These are phyloP conservation scores for Jackrogersella minutella DNA, from an alignment of 495 filamentous ascomycete species.

Conservation along the genomic window DNA sequence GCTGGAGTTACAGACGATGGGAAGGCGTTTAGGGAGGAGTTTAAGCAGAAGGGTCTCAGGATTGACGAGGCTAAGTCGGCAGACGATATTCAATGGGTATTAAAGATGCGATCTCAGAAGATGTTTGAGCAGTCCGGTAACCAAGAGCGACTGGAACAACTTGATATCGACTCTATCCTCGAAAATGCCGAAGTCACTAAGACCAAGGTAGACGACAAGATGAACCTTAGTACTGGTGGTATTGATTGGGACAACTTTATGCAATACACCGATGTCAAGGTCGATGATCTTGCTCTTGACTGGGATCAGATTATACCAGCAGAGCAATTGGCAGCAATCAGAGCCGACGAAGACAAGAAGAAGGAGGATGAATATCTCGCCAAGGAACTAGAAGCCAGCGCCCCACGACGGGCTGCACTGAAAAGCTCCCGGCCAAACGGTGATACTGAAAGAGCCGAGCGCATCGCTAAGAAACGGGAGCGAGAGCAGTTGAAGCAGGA, in stretches of 20 bases:
- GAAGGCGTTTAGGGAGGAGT: conserved; percentile 70
- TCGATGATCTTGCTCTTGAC: conserved; percentile 78
- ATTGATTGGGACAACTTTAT: conserved; percentile 96
- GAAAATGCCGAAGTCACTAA: conserved; percentile 95
- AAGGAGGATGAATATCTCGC: conserved; percentile 83
- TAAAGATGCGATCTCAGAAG: conserved; percentile 91
- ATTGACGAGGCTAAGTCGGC: conserved; percentile 80
- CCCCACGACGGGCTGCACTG: conserved; percentile 76
- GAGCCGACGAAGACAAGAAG: conserved; percentile 84
- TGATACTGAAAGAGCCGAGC: conserved; percentile 78
- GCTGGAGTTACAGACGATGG: conserved; percentile 94
- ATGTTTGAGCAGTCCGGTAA: conserved; percentile 98
- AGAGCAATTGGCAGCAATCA: conserved; percentile 86
- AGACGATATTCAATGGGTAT: conserved; percentile 90
- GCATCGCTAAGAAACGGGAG: conserved; percentile 91
- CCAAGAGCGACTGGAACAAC: conserved; percentile 93
- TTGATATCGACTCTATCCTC: conserved; percentile 98
- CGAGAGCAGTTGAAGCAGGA: conserved; percentile 72
- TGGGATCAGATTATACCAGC: conserved; percentile 99
- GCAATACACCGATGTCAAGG: conserved; percentile 92
- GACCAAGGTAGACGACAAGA: conserved; percentile 78
- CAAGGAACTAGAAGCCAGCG: conserved; percentile 82
- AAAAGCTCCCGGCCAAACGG: conserved; percentile 66
- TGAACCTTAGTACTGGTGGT: conserved; percentile 70
- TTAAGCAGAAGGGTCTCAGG: conserved; percentile 62